Percentiles rank a stretch among this genome's conserved stretches.
These are phyloP conservation scores for Naumovozyma baii DNA, from an alignment of 805 yeast species.

Conservation along the genomic window DNA sequence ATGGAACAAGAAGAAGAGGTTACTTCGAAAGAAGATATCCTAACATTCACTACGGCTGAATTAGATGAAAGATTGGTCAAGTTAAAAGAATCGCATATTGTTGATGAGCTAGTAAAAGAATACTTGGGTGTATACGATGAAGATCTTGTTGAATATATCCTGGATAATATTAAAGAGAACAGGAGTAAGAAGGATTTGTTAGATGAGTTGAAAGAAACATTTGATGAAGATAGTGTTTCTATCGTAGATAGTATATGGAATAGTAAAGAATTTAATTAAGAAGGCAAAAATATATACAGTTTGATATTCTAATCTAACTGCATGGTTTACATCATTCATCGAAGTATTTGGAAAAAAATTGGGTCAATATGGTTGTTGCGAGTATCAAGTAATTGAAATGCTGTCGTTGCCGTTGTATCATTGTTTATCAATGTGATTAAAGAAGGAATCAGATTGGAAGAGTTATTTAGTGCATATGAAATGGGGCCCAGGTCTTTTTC, in stretches of 20 bases:
- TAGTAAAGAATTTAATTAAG: slow-evolving; percentile 5
- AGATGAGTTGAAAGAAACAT: slow-evolving; percentile 25
- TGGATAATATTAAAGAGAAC: slow-evolving; percentile 22
- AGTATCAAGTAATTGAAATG: slow-evolving; percentile 9
- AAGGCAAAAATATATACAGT: too few species aligned
- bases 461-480: slow-evolving; percentile 19
- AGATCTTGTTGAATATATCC: slow-evolving; percentile 26
- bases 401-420: slow-evolving; percentile 19
- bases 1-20: neutral
- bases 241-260: slow-evolving; percentile 26
- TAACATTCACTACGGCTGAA: slow-evolving; percentile 10
- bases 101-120: slow-evolving; percentile 26
- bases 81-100: slow-evolving; percentile 13
- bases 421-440: slow-evolving; percentile 11
- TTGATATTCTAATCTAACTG: too few species aligned
- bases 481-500: slow-evolving; percentile 18
- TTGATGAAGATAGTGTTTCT: slow-evolving; percentile 25
- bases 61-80: slow-evolving; percentile 9
- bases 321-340: too few species aligned
- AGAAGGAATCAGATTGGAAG: slow-evolving; percentile 18
- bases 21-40: slow-evolving; percentile 2
- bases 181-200: slow-evolving; percentile 15
- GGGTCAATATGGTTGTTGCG: neutral
- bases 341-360: neutral
- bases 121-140: slow-evolving; percentile 27